These are phyloP conservation scores for Yamadazyma triangularis DNA, from an alignment of 1,139 yeast species.

Conservation along the genomic window DNA sequence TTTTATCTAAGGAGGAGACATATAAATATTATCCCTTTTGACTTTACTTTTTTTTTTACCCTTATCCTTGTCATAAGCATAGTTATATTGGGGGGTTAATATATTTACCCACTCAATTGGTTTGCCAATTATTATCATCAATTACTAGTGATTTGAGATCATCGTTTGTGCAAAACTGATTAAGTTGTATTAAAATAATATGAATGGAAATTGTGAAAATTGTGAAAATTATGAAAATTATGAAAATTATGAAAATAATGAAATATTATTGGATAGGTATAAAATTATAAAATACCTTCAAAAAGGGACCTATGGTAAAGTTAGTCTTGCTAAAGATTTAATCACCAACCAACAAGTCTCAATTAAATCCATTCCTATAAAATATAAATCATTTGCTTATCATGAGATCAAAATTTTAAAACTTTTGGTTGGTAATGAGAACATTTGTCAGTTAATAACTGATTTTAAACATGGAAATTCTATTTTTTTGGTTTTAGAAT, in stretches of 20 bases:
- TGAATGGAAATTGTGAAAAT: too few relatives aligned
- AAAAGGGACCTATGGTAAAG: slow-evolving; percentile 52
- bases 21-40: too few relatives aligned
- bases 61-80: too few relatives aligned
- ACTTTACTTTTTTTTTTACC: too few relatives aligned
- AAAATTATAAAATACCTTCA: slow-evolving; percentile 36
- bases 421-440: slow-evolving; percentile 28
- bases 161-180: too few relatives aligned
- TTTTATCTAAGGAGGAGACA: too few relatives aligned
- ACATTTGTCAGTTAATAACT: slow-evolving; percentile 43
- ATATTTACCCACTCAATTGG: too few relatives aligned
- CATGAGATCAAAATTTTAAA: slow-evolving; percentile 44
- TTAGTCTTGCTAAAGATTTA: slow-evolving; percentile 42
- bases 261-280: slow-evolving; percentile 27
- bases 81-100: too few relatives aligned
- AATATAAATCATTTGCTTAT: slow-evolving; percentile 28
- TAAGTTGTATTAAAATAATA: too few relatives aligned
- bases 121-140: too few relatives aligned
- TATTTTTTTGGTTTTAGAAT: slow-evolving; percentile 45
- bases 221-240: too few relatives aligned
- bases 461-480: slow-evolving; percentile 37
- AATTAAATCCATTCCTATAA: slow-evolving; percentile 14
- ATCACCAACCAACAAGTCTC: slow-evolving; percentile 29
- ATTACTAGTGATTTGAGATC: too few relatives aligned
- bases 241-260: not conserved